These are phyloP conservation scores for Actinomucor elegans DNA, from an alignment of 371 early-diverging fungal genomes.

Conservation along the genomic window DNA sequence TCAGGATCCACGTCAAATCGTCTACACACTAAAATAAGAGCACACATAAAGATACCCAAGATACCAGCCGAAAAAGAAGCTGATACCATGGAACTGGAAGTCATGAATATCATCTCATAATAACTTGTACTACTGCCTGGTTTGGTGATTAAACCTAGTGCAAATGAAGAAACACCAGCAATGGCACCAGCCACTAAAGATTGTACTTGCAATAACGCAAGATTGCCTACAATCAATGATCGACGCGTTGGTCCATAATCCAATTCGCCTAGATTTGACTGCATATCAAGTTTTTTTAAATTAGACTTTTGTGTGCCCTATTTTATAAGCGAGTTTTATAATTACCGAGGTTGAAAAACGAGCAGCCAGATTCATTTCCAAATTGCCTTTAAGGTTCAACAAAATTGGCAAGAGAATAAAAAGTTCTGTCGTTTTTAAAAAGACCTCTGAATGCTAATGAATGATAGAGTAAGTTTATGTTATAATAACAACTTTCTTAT, in stretches of 20 bases:
- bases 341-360: constrained; percentile 77
- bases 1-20: constrained; percentile 72
- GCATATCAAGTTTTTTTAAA: neutral
- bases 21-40: constrained; percentile 63
- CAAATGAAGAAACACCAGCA: constrained; percentile 68
- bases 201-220: constrained; percentile 71
- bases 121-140: constrained; percentile 46
- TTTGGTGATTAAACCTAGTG: constrained; percentile 57
- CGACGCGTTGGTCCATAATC: constrained; percentile 50
- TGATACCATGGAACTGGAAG: constrained; percentile 68
- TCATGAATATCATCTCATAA: constrained; percentile 63
- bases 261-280: constrained; percentile 70
- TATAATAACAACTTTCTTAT: neutral
- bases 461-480: neutral
- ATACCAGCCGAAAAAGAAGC: constrained; percentile 70
- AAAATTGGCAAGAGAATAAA: constrained; percentile 85
- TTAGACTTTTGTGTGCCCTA: neutral
- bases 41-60: constrained; percentile 74
- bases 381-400: constrained; percentile 84
- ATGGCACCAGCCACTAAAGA: constrained; percentile 67
- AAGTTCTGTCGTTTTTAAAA: constrained; percentile 68
- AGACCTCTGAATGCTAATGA: constrained; percentile 64
- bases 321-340: too few relatives aligned
- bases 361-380: constrained; percentile 86
- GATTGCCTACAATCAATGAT: constrained; percentile 62